Evolutionary conservation across 2,329 filamentous ascomycete species (phyloP).

Genomic region (Neodidymelliopsis sp.): DNA sequence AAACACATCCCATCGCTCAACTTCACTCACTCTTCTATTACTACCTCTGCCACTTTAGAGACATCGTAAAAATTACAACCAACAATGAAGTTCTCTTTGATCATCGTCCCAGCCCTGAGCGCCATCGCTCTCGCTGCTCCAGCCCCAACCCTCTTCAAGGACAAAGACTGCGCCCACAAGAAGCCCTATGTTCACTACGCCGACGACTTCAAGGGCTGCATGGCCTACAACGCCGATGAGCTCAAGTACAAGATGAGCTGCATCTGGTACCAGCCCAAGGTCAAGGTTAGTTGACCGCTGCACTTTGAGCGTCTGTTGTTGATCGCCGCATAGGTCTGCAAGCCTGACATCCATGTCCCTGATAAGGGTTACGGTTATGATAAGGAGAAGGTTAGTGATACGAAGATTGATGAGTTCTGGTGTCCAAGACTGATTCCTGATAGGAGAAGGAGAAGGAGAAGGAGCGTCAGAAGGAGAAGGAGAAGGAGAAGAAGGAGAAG

Average conservation of each 20-base stretch:
- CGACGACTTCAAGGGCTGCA: constrained; percentile 6
- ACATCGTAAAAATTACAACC: background rate
- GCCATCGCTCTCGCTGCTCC: constrained; percentile 8
- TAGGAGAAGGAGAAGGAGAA: background rate
- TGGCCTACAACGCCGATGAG: constrained; percentile 10
- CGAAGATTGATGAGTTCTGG: too few relatives aligned
- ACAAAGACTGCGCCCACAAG: constrained; percentile 7
- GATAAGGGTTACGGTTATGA: background rate
- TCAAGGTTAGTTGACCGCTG: background rate
- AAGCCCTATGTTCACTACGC: constrained; percentile 7
- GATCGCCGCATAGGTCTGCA: background rate
- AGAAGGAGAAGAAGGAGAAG: background rate
- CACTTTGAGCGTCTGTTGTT: background rate
- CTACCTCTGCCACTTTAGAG: background rate
- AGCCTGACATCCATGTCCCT: background rate
- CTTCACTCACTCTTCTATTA: background rate
- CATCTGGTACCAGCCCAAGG: constrained; percentile 3
- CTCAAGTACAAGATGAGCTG: constrained; percentile 3
- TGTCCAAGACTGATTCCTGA: too few relatives aligned
- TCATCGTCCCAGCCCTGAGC: constrained; percentile 4
- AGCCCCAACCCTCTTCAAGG: background rate
- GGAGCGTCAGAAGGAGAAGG: background rate
- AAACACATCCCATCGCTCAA: constrained; percentile 1
- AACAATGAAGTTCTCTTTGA: constrained; percentile 4
- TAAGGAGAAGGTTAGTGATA: background rate